phyloP scores from a whole-genome alignment of 805 yeast species.

The Torulaspora franciscae region DNA sequence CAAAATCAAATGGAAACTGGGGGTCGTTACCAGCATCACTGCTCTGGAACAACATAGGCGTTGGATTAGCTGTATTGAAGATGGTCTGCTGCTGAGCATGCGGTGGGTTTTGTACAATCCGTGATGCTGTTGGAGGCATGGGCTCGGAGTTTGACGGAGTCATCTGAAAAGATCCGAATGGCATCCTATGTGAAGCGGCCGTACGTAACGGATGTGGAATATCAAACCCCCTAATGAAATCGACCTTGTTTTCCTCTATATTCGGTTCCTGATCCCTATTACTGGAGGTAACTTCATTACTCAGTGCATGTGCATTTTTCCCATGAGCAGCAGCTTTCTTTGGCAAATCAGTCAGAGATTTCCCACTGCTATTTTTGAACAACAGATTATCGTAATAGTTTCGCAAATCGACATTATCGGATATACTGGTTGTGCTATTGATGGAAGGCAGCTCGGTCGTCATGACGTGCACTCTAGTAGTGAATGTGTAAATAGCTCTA shows the following conservation, averaged over 20 bases:
- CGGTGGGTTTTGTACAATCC: constrained; percentile 1
- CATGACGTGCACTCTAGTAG: constrained; percentile 1
- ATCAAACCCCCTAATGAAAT: constrained; percentile 30
- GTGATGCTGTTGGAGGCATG: constrained; percentile 9
- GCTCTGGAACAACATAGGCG: background rate
- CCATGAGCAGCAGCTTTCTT: constrained; percentile 15
- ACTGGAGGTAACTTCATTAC: constrained; percentile 3
- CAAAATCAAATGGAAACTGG: constrained; percentile 12
- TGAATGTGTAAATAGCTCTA: background rate
- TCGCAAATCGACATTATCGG: constrained; percentile 33
- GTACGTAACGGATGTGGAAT: constrained; percentile 5
- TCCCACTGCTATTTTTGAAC: constrained; percentile 33
- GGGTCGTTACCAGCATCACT: constrained; percentile 6
- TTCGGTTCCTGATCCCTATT: background rate
- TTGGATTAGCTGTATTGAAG: constrained; percentile 7
- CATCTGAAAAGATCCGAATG: constrained; percentile 20
- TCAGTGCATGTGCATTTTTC: constrained; percentile 6
- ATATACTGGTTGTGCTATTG: constrained; percentile 33
- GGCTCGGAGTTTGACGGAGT: constrained; percentile 27
- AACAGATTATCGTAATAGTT: constrained; percentile 34
- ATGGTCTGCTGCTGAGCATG: constrained; percentile 14
- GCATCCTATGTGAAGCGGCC: constrained; percentile 4
- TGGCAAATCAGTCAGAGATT: constrained; percentile 33
- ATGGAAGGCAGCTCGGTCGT: constrained; percentile 32
- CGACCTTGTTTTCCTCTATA: constrained; percentile 13